A percentile compares a stretch with the other conserved stretches of the same genome.
Conservation (phyloP, 139 green algal genomes). For the Pleodorina starrii region DNA sequence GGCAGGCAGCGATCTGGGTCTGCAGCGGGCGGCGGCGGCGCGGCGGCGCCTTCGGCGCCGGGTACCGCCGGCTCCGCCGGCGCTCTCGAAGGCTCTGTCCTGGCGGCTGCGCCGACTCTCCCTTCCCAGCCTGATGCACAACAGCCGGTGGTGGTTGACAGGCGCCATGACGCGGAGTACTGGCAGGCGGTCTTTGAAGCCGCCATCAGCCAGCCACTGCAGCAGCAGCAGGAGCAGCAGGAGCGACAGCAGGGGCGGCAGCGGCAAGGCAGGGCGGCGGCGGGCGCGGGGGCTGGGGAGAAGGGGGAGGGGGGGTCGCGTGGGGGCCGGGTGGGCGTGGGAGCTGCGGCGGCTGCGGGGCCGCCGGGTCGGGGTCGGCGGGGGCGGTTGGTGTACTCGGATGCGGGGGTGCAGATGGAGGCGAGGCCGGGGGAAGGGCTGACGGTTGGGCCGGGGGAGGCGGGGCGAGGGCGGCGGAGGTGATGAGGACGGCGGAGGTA, state of each 20-base stretch:
- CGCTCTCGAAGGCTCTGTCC: neutral
- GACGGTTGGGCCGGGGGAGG: neutral
- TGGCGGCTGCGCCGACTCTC: neutral
- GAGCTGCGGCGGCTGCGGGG: neutral
- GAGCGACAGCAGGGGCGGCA: neutral
- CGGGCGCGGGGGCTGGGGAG: neutral
- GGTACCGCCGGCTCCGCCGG: neutral
- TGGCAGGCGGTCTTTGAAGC: slow-evolving; percentile 15
- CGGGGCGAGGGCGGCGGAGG: neutral
- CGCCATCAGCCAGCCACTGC: neutral
- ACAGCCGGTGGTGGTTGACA: neutral
- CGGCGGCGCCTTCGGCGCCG: neutral
- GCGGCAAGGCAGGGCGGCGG: neutral
- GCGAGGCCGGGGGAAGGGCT: neutral
- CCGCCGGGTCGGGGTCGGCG: neutral
- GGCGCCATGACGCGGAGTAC: slow-evolving; percentile 7
- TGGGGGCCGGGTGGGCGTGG: too few species aligned
- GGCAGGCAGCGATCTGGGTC: neutral
- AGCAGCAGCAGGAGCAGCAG: neutral
- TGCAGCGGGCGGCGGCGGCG: neutral
- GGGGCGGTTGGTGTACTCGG: neutral
- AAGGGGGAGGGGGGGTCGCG: neutral
- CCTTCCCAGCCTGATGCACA: neutral
- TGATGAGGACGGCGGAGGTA: neutral
- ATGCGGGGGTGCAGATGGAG: neutral